These are phyloP conservation scores for Tetrapisispora taiwanensis DNA, from an alignment of 805 yeast genomes.

Conservation along the genomic window DNA sequence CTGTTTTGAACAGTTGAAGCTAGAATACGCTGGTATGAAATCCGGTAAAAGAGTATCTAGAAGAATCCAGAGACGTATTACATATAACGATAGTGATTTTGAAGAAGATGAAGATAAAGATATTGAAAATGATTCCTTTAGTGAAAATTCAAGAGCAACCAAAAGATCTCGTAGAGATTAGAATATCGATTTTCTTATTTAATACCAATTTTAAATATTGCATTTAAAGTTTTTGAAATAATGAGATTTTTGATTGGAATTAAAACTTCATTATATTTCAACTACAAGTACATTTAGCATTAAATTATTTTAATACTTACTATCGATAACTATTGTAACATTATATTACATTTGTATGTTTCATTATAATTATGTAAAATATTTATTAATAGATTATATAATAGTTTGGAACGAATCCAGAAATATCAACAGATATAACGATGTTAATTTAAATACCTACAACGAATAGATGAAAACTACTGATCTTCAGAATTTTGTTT, in stretches of 20 bases:
- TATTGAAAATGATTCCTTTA: conserved; percentile 3
- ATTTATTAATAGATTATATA: too few relatives aligned
- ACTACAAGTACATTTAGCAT: too few relatives aligned
- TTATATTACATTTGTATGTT: too few relatives aligned
- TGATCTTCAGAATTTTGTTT: not conserved
- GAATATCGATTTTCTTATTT: too few relatives aligned
- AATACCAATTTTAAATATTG: not conserved
- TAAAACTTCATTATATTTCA: too few relatives aligned
- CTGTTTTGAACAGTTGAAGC: conserved; percentile 57
- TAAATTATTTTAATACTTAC: too few relatives aligned
- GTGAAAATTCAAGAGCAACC: conserved; percentile 4
- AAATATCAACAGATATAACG: not conserved
- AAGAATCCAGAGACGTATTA: conserved; percentile 20
- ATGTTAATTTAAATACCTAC: not conserved
- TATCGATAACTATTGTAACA: too few relatives aligned
- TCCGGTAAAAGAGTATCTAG: conserved; percentile 25
- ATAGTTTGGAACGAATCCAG: too few relatives aligned
- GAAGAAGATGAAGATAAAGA: conserved; percentile 8
- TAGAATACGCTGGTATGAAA: conserved; percentile 38
- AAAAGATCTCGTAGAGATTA: conserved; percentile 8
- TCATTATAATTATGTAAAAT: too few relatives aligned
- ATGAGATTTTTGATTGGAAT: too few relatives aligned
- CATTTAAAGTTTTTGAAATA: too few relatives aligned
- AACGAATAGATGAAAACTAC: not conserved
- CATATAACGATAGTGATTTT: conserved; percentile 11